Base-by-base conservation (phyloP, 768 basidiomycete genomes). In the Dioszegia aurantiaca region DNA sequence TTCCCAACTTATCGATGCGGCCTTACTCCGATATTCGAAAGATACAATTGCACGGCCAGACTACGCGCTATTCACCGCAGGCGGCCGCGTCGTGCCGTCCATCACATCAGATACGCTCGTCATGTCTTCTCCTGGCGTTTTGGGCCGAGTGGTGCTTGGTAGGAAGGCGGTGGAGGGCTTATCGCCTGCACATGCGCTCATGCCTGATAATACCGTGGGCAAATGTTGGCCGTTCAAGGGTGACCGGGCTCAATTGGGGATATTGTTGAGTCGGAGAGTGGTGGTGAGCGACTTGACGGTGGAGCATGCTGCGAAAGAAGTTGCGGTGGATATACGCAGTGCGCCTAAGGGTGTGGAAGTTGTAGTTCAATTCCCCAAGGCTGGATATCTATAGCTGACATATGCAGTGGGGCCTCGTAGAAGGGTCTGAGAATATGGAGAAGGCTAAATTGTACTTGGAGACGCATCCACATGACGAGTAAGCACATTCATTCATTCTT, bases 161-260 rank as follows among this genome's bases (percentile, higher is more conserved):
- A 53, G 55, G 14, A 65, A 69, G 27, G 62, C 62, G 5, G 68
- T 72, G 80, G 84, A 40, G 76, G 92, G 90, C n/a, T 84, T 85
- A 16, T 83, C 89, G 0, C 92, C 94, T 0, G 84, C 90, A 47
- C 87, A 84, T 0, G 90, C 89, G 2, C 80, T 99, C n/a, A 87
- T 94, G 68, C 86, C 89, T 58, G 90, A 95, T 61, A 79, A 81
- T 26, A 83, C 87, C 55, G 85, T 84, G 31, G 94, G 95, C 2
- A 82, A 86, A 56, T 99, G 94, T 77, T 99, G 94, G 92, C 89
- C 94, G 1, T 90, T 98, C 78, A 79, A 78, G 4, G 93, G 93
- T 0, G 68, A 80, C 17, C 74, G 82, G 46, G 94, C 93, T 3
- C 88, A 89, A 68, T 78, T 98, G 10, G 94, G 90, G 4, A 85